Evolutionary conservation across 2,329 filamentous ascomycete species (phyloP), one percentile per base, ranked within the genome.

Genomic region (Claviceps purpurea): DNA sequence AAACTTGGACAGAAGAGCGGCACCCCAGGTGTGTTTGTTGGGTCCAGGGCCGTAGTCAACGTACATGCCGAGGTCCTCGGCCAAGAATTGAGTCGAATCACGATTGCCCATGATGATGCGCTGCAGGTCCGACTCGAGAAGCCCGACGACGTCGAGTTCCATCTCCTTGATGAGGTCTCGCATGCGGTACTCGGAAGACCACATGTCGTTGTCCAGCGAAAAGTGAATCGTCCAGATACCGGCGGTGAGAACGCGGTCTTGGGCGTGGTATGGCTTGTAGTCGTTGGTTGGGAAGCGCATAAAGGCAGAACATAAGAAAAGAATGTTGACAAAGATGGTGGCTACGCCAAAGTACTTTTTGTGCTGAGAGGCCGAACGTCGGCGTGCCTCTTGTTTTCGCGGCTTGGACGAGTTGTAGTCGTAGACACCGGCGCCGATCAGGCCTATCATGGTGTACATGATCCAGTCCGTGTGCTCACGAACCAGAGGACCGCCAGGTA

Each of bases 171-270:
- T 84, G 14, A 95, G 75, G 71, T 96, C 85, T 54, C 88, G 85
- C 82, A 95, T 94, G 56, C 93, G 89, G 60, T 87, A 82, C 68
- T 98, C 93, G 0, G 91, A 95, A 10, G 88, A 91, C 89, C 89
- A 97, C 90, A 97, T 96, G 66, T 96, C 87, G 61, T 98, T 97
- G 70, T 98, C 93, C 20, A 98, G 81, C 14, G 87, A 90, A 68
- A 98, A 98, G 71, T 98, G 93, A 52, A 97, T 90, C 0, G 93
- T 98, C 93, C 93, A 98, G 66, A 98, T 97, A 59, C 93, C 93
- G 1, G 89, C 89, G 0, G 94, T 97, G 54, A 96, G 77, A 50
- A 94, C 72, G 59, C 93, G 93, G 56, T 90, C 85, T 50, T 95
- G 82, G 40, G 81, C 79, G 65, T 98, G 91, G 67, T 97, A 90